Percentiles rank a stretch among this genome's conserved stretches.
Evolutionary conservation across 805 yeast species (phyloP).

Genomic region (Starmerella geochares): DNA sequence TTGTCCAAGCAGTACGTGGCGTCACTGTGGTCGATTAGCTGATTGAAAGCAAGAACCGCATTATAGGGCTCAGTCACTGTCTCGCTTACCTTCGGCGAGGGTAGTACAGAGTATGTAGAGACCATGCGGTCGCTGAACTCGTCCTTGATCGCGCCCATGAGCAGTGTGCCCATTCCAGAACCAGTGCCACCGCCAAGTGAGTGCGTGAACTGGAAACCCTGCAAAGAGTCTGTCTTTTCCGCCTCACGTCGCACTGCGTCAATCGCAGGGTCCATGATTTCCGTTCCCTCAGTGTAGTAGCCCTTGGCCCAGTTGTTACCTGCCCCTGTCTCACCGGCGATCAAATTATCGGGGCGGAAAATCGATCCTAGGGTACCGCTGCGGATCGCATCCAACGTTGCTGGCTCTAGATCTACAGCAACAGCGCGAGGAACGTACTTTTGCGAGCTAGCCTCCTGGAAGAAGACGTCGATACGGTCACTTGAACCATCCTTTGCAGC

Average conservation of each 20-base stretch:
- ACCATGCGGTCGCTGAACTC: constrained; percentile 94
- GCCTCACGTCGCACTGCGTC: constrained; percentile 92
- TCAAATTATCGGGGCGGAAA: constrained; percentile 86
- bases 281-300: constrained; percentile 95
- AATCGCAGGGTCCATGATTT: constrained; percentile 80
- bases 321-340: constrained; percentile 86
- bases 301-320: constrained; percentile 98
- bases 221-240: constrained; percentile 85
- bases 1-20: constrained; percentile 94
- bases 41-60: constrained; percentile 86
- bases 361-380: constrained; percentile 68
- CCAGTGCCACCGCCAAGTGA: constrained; percentile 93
- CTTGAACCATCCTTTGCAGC: constrained; percentile 26
- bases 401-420: constrained; percentile 89
- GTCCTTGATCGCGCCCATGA: constrained; percentile 77
- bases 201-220: constrained; percentile 87
- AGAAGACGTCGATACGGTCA: constrained; percentile 67
- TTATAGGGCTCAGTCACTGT: constrained; percentile 94
- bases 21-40: constrained; percentile 81
- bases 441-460: constrained; percentile 66
- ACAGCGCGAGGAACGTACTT: constrained; percentile 94
- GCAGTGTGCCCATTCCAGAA: constrained; percentile 89
- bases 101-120: constrained; percentile 93
- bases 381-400: constrained; percentile 78
- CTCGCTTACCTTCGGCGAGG: constrained; percentile 84